phyloP scores from a whole-genome alignment of 2,329 filamentous ascomycete species.

The Lachnellula suecica region DNA sequence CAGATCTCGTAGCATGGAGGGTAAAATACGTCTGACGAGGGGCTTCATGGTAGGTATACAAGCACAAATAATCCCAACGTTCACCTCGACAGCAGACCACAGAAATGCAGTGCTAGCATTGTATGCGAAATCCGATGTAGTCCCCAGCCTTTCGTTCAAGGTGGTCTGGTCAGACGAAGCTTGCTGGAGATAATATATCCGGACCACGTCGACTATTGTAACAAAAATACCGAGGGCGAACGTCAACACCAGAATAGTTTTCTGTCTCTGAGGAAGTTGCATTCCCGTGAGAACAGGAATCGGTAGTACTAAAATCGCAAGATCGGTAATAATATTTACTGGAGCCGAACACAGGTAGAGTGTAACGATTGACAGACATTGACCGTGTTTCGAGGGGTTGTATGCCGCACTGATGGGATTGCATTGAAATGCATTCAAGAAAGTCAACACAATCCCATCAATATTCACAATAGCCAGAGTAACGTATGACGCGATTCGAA shows the following conservation, averaged over 20 bases:
- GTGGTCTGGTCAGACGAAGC: constrained; percentile 14
- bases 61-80: constrained; percentile 84
- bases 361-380: constrained; percentile 49
- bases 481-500: constrained; percentile 79
- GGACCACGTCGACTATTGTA: constrained; percentile 81
- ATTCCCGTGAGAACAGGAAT: constrained; percentile 87
- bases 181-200: constrained; percentile 84
- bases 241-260: constrained; percentile 81
- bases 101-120: constrained; percentile 84
- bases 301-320: constrained; percentile 83
- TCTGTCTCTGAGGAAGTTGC: constrained; percentile 81
- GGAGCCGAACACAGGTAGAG: constrained; percentile 76
- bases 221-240: constrained; percentile 88
- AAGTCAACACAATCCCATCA: constrained; percentile 75
- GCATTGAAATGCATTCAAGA: constrained; percentile 89
- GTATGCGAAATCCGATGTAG: constrained; percentile 58
- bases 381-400: constrained; percentile 36
- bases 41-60: constrained; percentile 94
- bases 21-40: constrained; percentile 56
- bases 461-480: constrained; percentile 77
- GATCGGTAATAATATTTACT: constrained; percentile 87
- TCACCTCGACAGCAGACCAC: constrained; percentile 93
- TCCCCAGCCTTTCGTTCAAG: constrained; percentile 39
- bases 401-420: constrained; percentile 72
- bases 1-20: constrained; percentile 27